These are phyloP conservation scores for Candida pseudoglaebosa DNA, from an alignment of 805 yeast species.

Conservation along the genomic window DNA sequence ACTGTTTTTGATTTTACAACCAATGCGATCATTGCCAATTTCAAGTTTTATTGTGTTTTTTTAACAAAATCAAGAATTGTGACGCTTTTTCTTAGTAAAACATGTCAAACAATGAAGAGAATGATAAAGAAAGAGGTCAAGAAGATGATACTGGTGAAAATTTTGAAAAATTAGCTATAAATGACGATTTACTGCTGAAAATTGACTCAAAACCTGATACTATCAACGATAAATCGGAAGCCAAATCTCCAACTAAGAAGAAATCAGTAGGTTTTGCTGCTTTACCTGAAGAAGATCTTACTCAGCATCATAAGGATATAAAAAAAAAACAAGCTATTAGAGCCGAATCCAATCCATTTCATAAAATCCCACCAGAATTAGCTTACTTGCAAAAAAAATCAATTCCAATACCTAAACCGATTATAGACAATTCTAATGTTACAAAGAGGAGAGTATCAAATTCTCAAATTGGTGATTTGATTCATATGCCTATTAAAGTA, in stretches of 20 bases:
- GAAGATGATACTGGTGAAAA: background rate
- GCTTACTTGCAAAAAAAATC: conserved; percentile 28
- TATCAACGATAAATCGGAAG: background rate
- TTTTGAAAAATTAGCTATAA: background rate
- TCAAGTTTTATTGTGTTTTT: too few species aligned
- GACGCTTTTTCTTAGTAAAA: background rate
- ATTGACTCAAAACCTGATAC: background rate
- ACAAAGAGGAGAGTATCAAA: background rate
- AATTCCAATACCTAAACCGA: conserved; percentile 26
- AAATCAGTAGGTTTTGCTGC: conserved; percentile 39
- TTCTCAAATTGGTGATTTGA: conserved; percentile 42
- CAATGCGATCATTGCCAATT: too few species aligned
- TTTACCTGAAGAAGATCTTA: conserved; percentile 31
- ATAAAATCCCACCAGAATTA: conserved; percentile 39
- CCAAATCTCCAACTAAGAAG: conserved; percentile 6
- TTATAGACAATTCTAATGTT: conserved; percentile 7
- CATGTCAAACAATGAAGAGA: background rate
- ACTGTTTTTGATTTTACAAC: too few species aligned
- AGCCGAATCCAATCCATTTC: conserved; percentile 30
- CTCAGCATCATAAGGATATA: conserved; percentile 30
- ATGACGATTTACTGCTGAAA: background rate
- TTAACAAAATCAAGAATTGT: too few species aligned
- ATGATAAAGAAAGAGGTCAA: background rate
- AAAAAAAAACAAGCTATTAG: conserved; percentile 23
- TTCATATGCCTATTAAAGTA: conserved; percentile 49